Evolutionary conservation across 306 rosid genomes (phyloP).

Genomic region (Prunus salicina): DNA sequence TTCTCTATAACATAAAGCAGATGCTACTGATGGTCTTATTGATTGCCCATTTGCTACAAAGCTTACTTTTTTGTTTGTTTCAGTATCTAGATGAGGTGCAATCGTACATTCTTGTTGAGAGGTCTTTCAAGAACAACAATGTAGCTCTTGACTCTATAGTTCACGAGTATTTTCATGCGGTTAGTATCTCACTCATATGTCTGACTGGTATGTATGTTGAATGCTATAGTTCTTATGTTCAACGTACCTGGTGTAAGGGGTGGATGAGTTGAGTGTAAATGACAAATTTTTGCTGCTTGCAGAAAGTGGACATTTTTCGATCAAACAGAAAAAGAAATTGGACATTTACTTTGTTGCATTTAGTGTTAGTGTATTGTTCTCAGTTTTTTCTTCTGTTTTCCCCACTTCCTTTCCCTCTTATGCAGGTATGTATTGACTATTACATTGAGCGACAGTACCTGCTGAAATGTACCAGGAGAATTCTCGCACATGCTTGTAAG

Average conservation of each 20-base stretch:
- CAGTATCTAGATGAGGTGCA: slow-evolving; percentile 89
- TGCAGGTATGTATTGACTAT: slow-evolving; percentile 70
- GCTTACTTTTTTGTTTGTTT: slow-evolving; percentile 24
- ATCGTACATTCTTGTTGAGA: slow-evolving; percentile 73
- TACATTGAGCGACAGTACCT: slow-evolving; percentile 90
- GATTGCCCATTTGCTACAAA: not conserved
- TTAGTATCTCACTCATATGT: slow-evolving; percentile 39
- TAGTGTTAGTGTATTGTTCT: slow-evolving; percentile 1
- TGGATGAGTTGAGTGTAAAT: not conserved
- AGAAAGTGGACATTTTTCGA: not conserved
- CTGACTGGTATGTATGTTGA: not conserved
- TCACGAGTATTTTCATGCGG: slow-evolving; percentile 61
- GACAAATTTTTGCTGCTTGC: not conserved
- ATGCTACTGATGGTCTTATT: not conserved
- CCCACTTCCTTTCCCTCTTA: slow-evolving; percentile 17
- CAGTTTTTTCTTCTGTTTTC: slow-evolving; percentile 9
- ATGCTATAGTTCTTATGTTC: not conserved
- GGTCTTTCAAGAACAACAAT: slow-evolving; percentile 43
- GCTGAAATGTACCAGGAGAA: slow-evolving; percentile 82
- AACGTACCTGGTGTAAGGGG: not conserved
- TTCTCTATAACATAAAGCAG: not conserved
- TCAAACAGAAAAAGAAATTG: not conserved
- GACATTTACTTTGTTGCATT: not conserved
- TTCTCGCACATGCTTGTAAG: slow-evolving; percentile 86
- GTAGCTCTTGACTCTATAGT: slow-evolving; percentile 43